Base-by-base conservation (phyloP, 805 yeast genomes). In the Kodamaea hsintzibuensis region DNA sequence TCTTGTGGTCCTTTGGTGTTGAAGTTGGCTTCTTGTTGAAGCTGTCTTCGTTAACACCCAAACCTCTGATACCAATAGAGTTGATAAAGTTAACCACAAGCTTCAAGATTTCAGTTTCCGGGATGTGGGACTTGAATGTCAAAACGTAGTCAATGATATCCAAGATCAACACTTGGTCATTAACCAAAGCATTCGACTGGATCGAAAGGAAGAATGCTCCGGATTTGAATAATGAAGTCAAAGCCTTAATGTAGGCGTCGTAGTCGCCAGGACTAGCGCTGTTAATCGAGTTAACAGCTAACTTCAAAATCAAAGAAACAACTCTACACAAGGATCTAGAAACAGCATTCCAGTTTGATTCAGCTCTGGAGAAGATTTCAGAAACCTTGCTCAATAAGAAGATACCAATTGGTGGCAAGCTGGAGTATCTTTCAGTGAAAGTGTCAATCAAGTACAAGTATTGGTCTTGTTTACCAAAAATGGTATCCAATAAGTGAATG, bases 261-360 rank as follows among this genome's bases (percentile, higher is more conserved):
- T 51, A 44, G 37, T 62, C 61, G n/a, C 44, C 27, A 9, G 39
- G 30, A 10, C 50, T 52, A 37, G 55, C 46, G 27, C 57, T 62
- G 18, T 59, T 55, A 52, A 64, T 58, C 1, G 77, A 61, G 40
- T 51, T 51, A 16, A 71, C 60, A 0, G 77, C 68, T 47, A 76
- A 65, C 53, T 77, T 78, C 50, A 86, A 63, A 42, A 87, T 61
- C 47, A 83, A 70, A 3, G 83, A 76, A 16, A 83, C 76, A 8
- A 82, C 76, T 49, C 91, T 79, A 60, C 90, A 85, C 42, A 84
- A 69, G 0, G 89, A 82, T 62, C 90, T 76, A 3, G 89, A 85
- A 46, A 82, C 74, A 38, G 83, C 76, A 64, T 75, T 82, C 91
- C 91, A 86, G 47, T 77, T 81, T 2, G 74, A 67, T 42, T 74